These are phyloP conservation scores for Monsonia emarginata DNA, from an alignment of 441 rosid genomes.

Conservation along the genomic window DNA sequence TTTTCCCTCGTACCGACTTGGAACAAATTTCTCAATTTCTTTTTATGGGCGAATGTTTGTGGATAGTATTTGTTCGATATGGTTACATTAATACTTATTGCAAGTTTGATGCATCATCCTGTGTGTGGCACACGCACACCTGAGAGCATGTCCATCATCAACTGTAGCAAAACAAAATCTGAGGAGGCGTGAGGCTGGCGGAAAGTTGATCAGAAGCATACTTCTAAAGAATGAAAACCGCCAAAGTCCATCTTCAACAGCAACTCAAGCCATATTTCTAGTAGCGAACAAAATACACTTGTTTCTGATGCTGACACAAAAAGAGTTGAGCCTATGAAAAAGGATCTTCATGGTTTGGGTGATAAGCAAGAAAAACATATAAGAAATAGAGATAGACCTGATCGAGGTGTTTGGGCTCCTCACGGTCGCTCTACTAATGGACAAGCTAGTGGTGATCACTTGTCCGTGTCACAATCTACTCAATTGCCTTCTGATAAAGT, in stretches of 20 bases:
- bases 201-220: constrained; percentile 43
- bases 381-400: constrained; percentile 57
- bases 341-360: constrained; percentile 30
- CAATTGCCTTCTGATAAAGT: constrained; percentile 18
- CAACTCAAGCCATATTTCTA: constrained; percentile 13
- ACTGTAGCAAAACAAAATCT: constrained; percentile 29
- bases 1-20: not conserved
- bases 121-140: constrained; percentile 22
- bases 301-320: constrained; percentile 25
- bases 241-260: constrained; percentile 23
- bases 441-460: constrained; percentile 31
- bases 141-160: constrained; percentile 18
- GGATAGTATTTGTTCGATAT: not conserved
- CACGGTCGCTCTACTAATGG: constrained; percentile 35
- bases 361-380: constrained; percentile 53
- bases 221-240: constrained; percentile 36
- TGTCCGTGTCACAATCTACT: constrained; percentile 19
- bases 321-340: constrained; percentile 30
- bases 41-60: not conserved
- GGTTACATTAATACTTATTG: not conserved
- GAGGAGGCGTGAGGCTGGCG: constrained; percentile 35
- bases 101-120: not conserved
- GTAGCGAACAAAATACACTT: constrained; percentile 3
- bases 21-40: not conserved
- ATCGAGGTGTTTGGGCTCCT: constrained; percentile 49